These are phyloP conservation scores for Thalia dealbata DNA, from an alignment of 176 grass and related monocot genomes.

Conservation along the genomic window DNA sequence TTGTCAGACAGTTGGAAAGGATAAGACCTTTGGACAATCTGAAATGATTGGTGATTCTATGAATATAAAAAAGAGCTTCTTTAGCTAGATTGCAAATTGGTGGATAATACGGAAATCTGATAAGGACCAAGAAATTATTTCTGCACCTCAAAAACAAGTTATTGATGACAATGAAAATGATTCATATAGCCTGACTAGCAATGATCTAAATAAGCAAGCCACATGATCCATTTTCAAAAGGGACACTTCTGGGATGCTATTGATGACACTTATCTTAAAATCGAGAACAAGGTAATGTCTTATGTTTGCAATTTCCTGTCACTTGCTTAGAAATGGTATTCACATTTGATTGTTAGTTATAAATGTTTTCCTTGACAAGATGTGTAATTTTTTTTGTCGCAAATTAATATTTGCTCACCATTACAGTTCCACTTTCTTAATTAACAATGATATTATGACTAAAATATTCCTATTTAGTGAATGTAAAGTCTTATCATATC, in stretches of 20 bases:
- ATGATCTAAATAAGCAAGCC: background rate
- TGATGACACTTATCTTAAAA: conserved; percentile 50
- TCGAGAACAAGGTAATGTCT: conserved; percentile 49
- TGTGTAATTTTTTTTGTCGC: no score
- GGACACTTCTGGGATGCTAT: conserved; percentile 46
- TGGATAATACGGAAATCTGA: conserved; percentile 8
- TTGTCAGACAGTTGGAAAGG: background rate
- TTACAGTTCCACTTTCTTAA: no score
- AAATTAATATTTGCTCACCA: no score
- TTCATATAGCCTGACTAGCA: background rate
- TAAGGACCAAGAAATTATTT: conserved; percentile 19
- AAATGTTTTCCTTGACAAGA: background rate
- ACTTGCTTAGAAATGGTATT: background rate
- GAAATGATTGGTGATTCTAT: background rate
- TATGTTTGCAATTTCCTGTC: background rate
- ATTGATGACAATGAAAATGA: background rate
- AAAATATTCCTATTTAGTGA: no score
- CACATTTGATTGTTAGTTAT: no score
- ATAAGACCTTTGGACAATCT: background rate
- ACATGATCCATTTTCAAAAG: conserved; percentile 49
- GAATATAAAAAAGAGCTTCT: background rate
- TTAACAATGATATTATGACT: no score
- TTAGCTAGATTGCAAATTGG: background rate
- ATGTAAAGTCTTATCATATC: no score
- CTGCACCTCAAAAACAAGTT: background rate